phyloP scores from a whole-genome alignment of 208 protist genomes.

The Trypanosoma caninum region DNA sequence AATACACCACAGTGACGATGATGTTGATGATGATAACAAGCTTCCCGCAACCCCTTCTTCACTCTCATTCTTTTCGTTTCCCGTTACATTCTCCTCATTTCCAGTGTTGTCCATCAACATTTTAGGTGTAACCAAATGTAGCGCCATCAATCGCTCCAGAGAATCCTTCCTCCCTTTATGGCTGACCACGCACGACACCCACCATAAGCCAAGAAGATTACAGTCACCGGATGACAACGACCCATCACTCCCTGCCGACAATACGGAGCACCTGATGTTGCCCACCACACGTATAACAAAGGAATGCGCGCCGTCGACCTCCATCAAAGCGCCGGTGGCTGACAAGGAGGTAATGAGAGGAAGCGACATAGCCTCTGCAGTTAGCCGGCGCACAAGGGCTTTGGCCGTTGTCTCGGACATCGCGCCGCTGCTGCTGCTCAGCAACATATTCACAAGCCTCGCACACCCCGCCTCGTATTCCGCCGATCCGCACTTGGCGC shows the following conservation, averaged over 20 bases:
- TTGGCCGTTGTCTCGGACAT: background rate
- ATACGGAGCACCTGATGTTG: slow-evolving; percentile 28
- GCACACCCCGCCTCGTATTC: background rate
- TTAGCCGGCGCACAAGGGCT: slow-evolving; percentile 7
- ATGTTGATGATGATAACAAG: background rate
- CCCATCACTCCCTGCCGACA: too few relatives aligned
- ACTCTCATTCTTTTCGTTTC: background rate
- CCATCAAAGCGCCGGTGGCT: slow-evolving; percentile 36
- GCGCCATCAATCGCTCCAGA: slow-evolving; percentile 16
- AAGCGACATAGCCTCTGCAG: slow-evolving; percentile 27
- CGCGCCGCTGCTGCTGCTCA: slow-evolving; percentile 1
- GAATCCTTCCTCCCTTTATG: slow-evolving; percentile 1
- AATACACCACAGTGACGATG: slow-evolving; percentile 16
- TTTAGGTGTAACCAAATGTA: slow-evolving; percentile 16
- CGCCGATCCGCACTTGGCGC: background rate
- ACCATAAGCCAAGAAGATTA: slow-evolving; percentile 11
- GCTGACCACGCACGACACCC: slow-evolving; percentile 11
- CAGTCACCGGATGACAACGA: background rate
- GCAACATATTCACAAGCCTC: background rate
- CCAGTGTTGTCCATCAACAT: background rate
- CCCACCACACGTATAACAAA: slow-evolving; percentile 44
- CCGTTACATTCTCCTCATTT: background rate
- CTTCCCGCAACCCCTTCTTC: background rate
- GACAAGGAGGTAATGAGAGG: slow-evolving; percentile 31
- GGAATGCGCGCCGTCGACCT: slow-evolving; percentile 31